These are phyloP conservation scores for Aspergillus indologenus DNA, from an alignment of 495 filamentous ascomycete genomes.

Conservation along the genomic window DNA sequence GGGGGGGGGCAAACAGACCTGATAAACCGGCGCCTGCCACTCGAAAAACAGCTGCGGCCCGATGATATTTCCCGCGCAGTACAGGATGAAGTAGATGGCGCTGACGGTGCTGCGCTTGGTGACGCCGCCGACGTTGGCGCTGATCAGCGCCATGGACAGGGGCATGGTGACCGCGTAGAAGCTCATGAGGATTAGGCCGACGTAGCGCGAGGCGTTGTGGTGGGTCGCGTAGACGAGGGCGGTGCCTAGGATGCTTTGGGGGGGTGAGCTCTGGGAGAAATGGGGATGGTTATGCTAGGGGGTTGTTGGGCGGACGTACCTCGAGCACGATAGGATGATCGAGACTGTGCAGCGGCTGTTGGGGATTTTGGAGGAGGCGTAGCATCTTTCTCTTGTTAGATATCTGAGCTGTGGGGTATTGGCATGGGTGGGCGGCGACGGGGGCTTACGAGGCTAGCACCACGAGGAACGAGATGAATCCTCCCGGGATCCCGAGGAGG, in stretches of 20 bases:
- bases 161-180: constrained; percentile 24
- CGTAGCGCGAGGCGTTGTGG: constrained; percentile 37
- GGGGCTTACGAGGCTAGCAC: constrained; percentile 20
- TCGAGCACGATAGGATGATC: constrained; percentile 13
- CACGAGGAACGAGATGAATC: constrained; percentile 17
- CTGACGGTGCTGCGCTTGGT: constrained; percentile 29
- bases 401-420: background rate
- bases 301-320: background rate
- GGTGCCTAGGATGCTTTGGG: constrained; percentile 20
- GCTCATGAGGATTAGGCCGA: constrained; percentile 26
- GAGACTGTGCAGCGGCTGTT: constrained; percentile 23
- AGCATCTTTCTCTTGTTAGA: background rate
- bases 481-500: constrained; percentile 29
- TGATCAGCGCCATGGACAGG: constrained; percentile 27
- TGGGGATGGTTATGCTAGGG: background rate
- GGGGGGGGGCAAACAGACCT: constrained; percentile 13
- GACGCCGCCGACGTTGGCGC: constrained; percentile 34
- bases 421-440: too few relatives aligned
- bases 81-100: constrained; percentile 25
- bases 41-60: constrained; percentile 20
- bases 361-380: constrained; percentile 17
- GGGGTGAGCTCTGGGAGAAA: background rate
- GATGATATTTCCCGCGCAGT: constrained; percentile 41
- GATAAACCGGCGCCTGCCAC: constrained; percentile 16
- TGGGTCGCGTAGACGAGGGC: constrained; percentile 30